phyloP scores from a whole-genome alignment of 768 basidiomycete species.

The Nevesoporus exiguus region DNA sequence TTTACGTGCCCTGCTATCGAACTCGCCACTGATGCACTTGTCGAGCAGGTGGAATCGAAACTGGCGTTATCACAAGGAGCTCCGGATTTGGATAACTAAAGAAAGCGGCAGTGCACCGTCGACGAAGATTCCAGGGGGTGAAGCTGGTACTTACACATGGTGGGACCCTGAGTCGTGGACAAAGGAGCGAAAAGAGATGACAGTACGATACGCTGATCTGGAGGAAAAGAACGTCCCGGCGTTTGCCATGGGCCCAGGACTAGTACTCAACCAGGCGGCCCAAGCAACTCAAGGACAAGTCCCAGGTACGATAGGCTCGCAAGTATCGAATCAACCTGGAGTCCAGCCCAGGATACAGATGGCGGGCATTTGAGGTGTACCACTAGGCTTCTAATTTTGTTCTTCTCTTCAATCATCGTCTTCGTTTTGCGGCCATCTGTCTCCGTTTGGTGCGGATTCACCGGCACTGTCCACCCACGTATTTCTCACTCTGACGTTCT shows the following conservation, averaged over 20 bases:
- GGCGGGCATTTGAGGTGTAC: conserved; percentile 32
- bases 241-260: conserved; percentile 51
- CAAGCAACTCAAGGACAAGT: conserved; percentile 38
- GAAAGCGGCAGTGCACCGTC: conserved; percentile 76
- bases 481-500: conserved; percentile 21
- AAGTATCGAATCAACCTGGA: conserved; percentile 23
- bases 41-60: conserved; percentile 78
- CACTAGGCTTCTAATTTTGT: conserved; percentile 1
- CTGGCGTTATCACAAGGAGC: conserved; percentile 95
- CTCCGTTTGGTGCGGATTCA: conserved; percentile 4
- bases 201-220: conserved; percentile 67
- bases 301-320: conserved; percentile 31
- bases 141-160: conserved; percentile 86
- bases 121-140: conserved; percentile 74
- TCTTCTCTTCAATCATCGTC: conserved; percentile 6
- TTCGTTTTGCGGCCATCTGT: conserved; percentile 13
- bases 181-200: conserved; percentile 76
- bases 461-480: conserved; percentile 1
- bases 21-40: conserved; percentile 5
- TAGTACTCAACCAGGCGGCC: conserved; percentile 37
- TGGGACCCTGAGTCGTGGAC: conserved; percentile 83
- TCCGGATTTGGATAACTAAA: conserved; percentile 81
- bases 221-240: conserved; percentile 70
- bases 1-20: background rate
- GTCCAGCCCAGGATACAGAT: conserved; percentile 34